Evolutionary conservation across 306 rosid species (phyloP), one percentile per base, ranked within the genome.

Genomic region (Quercus parvula): DNA sequence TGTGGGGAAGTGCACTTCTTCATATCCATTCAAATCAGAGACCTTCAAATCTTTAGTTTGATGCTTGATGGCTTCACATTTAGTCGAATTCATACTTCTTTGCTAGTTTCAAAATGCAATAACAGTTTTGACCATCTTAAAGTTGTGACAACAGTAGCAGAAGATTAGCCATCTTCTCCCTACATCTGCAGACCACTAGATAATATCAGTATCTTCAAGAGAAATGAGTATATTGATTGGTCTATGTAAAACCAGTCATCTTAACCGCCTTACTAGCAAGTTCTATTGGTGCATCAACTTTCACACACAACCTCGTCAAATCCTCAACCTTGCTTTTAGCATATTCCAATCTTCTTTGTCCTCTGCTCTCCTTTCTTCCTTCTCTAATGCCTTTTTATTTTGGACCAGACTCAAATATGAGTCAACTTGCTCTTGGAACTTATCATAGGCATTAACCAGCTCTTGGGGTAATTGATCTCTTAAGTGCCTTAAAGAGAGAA

Each of bases 41-140:
- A 94, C 89, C 81, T 88, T 92, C 89, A 94, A 86, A 89, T 94
- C 98, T 84, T 94, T 94, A 79, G 90, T 89, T 64, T 81, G 92
- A 81, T 85, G 89, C 81, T 84, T 88, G 74, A 94, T 92, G 54
- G 92, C 89, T 83, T 92, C 94, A 2, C 73, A 77, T 88, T 94
- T 94, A 25, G 97, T 85, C 59, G 90, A 35, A 91, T 81, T 91
- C 97, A 76, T 92, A 94, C 81, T 92, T 92, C 86, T 92, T 94
- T 14, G 98, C 98, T 77, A 92, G 69, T 74, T 97, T 92, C 86
- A 92, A 77, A 56, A 94, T 89, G 75, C 98, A 94, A 31, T 97
- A 94, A 92, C 70, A 77, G 92, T 94, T 82, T 94, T 92, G 68
- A 94, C 93, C 83, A 57, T 81, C 88, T 87, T 87, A 79, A 92